phyloP scores from a whole-genome alignment of 768 basidiomycete species.

The Rossbeevera mucosa region DNA sequence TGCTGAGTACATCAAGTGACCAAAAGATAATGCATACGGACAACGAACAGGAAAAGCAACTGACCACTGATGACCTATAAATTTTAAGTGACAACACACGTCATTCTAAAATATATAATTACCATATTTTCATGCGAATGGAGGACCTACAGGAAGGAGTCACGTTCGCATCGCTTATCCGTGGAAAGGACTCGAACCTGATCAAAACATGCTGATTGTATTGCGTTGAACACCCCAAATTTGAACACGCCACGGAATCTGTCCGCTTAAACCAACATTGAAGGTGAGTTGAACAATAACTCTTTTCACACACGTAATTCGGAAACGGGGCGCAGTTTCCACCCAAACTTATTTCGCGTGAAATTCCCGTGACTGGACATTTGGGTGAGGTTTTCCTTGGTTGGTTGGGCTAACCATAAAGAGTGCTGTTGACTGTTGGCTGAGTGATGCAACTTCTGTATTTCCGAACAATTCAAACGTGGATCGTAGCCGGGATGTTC shows the following conservation, averaged over 20 bases:
- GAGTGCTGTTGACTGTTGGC: not conserved
- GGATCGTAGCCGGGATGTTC: slow-evolving; percentile 1
- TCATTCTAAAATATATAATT: not conserved
- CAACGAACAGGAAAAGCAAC: slow-evolving; percentile 7
- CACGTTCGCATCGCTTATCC: not conserved
- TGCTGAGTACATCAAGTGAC: slow-evolving; percentile 42
- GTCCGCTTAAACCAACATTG: slow-evolving; percentile 54
- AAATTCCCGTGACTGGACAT: slow-evolving; percentile 2
- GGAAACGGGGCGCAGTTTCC: slow-evolving; percentile 63
- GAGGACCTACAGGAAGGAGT: slow-evolving; percentile 43
- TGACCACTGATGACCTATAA: slow-evolving; percentile 68
- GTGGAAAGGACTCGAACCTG: slow-evolving; percentile 39
- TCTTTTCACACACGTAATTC: slow-evolving; percentile 52
- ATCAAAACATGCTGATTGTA: slow-evolving; percentile 82
- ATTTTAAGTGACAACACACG: slow-evolving; percentile 8
- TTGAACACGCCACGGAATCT: slow-evolving; percentile 78
- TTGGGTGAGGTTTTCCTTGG: not conserved
- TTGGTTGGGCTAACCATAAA: not conserved
- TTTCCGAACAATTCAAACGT: not conserved
- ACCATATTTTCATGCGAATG: slow-evolving; percentile 64
- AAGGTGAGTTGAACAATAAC: not conserved
- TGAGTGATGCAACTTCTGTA: not conserved
- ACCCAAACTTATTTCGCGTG: slow-evolving; percentile 40
- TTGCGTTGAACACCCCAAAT: slow-evolving; percentile 86
- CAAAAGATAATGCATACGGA: not conserved